These are phyloP conservation scores for Rhododendron simsii DNA, from an alignment of 148 eudicot genomes.

Conservation along the genomic window DNA sequence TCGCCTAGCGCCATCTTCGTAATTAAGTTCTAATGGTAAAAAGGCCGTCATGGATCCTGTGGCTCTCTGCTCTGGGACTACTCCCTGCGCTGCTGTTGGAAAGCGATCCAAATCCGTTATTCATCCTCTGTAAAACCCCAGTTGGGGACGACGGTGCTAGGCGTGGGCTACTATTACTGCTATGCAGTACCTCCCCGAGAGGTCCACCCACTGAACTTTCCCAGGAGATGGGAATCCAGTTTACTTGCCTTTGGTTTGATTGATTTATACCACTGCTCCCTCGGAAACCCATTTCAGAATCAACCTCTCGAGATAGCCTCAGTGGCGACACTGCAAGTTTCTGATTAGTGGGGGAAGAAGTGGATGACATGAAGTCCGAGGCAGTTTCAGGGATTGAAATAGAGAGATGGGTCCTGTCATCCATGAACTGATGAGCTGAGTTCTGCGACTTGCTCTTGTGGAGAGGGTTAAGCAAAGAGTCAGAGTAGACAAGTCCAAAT, in stretches of 20 bases:
- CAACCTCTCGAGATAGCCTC: slow-evolving; percentile 35
- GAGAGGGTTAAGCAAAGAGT: slow-evolving; percentile 42
- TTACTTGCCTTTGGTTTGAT: slow-evolving; percentile 22
- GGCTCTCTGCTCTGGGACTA: slow-evolving; percentile 37
- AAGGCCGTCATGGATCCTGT: slow-evolving; percentile 22
- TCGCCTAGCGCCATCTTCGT: neutral
- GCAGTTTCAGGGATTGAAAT: slow-evolving; percentile 42
- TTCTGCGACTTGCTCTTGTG: slow-evolving; percentile 20
- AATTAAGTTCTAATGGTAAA: slow-evolving; percentile 1
- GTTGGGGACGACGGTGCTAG: slow-evolving; percentile 44
- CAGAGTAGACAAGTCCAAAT: slow-evolving; percentile 40
- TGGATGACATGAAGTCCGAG: slow-evolving; percentile 55
- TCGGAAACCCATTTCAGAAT: slow-evolving; percentile 35
- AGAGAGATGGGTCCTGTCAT: slow-evolving; percentile 51
- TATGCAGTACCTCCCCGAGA: slow-evolving; percentile 64
- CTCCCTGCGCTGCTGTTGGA: slow-evolving; percentile 69
- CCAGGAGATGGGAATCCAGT: slow-evolving; percentile 55
- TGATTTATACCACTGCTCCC: slow-evolving; percentile 18
- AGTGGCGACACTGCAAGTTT: slow-evolving; percentile 38
- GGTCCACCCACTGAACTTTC: slow-evolving; percentile 65
- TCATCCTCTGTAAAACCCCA: slow-evolving; percentile 52
- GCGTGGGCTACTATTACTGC: slow-evolving; percentile 27
- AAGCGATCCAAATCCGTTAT: slow-evolving; percentile 30
- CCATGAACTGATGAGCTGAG: slow-evolving; percentile 41
- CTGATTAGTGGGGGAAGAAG: slow-evolving; percentile 43